phyloP scores from a whole-genome alignment of 306 rosid species.

The Abrus pulchellus region DNA sequence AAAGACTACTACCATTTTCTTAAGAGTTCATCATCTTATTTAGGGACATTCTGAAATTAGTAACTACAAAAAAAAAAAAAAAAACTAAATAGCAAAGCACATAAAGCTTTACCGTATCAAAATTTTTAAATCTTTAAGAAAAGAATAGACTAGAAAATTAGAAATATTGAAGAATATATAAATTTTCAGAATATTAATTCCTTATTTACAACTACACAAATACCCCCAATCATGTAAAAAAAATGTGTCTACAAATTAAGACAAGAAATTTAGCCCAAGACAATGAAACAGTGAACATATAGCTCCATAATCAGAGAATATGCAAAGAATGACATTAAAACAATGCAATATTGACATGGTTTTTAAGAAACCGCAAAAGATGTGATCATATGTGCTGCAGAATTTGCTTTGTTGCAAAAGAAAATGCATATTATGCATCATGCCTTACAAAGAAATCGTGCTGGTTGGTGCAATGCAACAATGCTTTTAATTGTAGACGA shows the following conservation, averaged over 20 bases:
- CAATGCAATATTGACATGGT: not conserved
- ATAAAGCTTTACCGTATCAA: slow-evolving; percentile 22
- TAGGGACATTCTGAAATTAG: not conserved
- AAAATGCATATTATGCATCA: slow-evolving; percentile 8
- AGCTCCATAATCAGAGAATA: not conserved
- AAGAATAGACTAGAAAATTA: slow-evolving; percentile 2
- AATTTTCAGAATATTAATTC: not conserved
- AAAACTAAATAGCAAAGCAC: not conserved
- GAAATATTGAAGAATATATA: not conserved
- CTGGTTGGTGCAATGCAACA: slow-evolving; percentile 4
- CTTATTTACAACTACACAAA: not conserved
- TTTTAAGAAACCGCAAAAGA: slow-evolving; percentile 9
- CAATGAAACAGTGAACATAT: not conserved
- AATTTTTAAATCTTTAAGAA: not conserved
- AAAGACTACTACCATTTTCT: not conserved
- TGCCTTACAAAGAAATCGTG: not conserved
- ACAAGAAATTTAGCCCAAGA: not conserved
- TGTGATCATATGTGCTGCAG: slow-evolving; percentile 10
- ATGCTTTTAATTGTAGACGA: not conserved
- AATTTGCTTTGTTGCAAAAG: not conserved
- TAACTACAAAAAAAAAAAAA: not conserved
- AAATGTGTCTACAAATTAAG: not conserved
- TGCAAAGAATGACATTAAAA: not conserved
- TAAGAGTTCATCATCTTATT: slow-evolving; percentile 15
- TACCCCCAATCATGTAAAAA: not conserved